phyloP scores from a whole-genome alignment of 768 basidiomycete species.

The Daedaleopsis sinensis region DNA sequence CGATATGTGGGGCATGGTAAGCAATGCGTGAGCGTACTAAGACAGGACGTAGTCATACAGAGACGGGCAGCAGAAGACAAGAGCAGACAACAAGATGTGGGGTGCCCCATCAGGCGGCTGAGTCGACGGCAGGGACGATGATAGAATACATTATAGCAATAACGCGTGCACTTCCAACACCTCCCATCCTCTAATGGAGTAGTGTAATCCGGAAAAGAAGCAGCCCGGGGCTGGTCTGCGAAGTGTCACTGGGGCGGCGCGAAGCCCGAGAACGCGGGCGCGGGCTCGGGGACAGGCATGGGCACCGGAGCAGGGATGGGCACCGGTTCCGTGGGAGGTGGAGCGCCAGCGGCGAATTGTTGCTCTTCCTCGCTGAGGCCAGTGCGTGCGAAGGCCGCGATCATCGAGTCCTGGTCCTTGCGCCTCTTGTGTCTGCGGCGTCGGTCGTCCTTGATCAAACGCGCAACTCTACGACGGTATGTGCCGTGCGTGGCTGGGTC shows the following conservation, averaged over 20 bases:
- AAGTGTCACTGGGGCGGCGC: constrained; percentile 7
- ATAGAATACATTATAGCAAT: constrained; percentile 25
- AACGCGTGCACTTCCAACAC: constrained; percentile 13
- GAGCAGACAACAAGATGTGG: neutral
- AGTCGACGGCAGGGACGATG: constrained; percentile 7
- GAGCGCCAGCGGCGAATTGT: neutral
- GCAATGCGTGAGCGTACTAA: constrained; percentile 17
- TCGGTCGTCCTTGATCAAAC: constrained; percentile 85
- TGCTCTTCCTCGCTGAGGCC: constrained; percentile 34
- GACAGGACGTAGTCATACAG: constrained; percentile 21
- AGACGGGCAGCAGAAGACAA: neutral
- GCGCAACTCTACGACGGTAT: constrained; percentile 70
- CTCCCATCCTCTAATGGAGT: constrained; percentile 5
- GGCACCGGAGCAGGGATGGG: constrained; percentile 15
- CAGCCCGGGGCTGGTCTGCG: neutral
- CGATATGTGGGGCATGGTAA: constrained; percentile 7
- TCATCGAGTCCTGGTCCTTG: constrained; percentile 82
- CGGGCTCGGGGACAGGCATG: constrained; percentile 19
- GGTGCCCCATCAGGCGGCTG: constrained; percentile 2
- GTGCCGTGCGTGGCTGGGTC: constrained; percentile 71
- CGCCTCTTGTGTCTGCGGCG: constrained; percentile 78
- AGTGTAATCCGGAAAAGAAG: neutral
- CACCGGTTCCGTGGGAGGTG: constrained; percentile 17
- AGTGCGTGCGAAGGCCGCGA: constrained; percentile 73
- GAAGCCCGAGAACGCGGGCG: constrained; percentile 11